Evolutionary conservation across 2,329 filamentous ascomycete species (phyloP), one percentile per base, ranked within the genome.

Genomic region (Hypomyces rosellus): DNA sequence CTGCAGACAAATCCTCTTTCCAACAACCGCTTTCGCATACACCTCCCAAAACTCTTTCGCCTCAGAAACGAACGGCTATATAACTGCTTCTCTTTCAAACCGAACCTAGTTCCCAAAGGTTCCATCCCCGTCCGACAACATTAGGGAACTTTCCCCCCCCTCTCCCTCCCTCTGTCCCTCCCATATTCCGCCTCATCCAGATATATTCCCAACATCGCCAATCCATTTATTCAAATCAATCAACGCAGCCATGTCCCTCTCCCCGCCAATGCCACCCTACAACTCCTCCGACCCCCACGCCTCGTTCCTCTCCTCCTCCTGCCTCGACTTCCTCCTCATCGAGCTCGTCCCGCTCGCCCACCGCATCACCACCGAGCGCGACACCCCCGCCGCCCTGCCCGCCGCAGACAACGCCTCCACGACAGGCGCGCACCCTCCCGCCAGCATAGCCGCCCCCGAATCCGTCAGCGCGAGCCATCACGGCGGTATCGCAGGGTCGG

Each of bases 291-390:
- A 95, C 69, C 86, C 88, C 36, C 77, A 77, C 53, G 86, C 87
- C 52, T 82, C 83, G 54, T 88, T 91, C 71, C 77, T 96, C 61
- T 86, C 81, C 72, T 82, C 86, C 51, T 93, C 92, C 44, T 90
- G 88, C 66, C 83, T 99, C 61, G 93, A 99, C 70, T 86, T 99
- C 60, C 81, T 99, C 50, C 81, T 99, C 60, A 97, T 97, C 65
- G 93, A 99, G 74, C 82, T 99, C 49, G 93, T 99, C 14, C 93
- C 93, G 37, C 86, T 97, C 75, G 88, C 92, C 5, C 89, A 95
- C 69, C 84, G 93, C 57, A 78, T 97, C 55, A 85, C 89, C 18
- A 81, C 84, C 63, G 85, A 93, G 63, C 76, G 89, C 4, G 81
- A 83, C 52, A 72, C 71, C 30, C 65, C 69, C 47, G 68, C 77